Base-by-base conservation (phyloP, 352 stramenopile genomes). In the Phytophthora foliorum region DNA sequence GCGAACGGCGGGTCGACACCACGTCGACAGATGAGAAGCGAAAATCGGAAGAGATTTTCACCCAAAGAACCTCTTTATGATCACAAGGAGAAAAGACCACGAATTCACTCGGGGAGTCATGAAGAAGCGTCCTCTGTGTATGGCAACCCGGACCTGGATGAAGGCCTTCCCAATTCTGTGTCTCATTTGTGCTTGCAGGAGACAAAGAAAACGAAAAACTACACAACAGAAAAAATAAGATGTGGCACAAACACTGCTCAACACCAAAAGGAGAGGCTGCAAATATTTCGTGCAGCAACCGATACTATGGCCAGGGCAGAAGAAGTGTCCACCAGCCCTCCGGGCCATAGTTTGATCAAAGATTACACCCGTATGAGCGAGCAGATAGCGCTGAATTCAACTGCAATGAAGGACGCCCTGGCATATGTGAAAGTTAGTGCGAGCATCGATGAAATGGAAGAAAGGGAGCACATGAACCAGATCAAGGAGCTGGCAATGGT, bases 301-400 rank as follows among this genome's bases (percentile, higher is more conserved):
- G 36, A 39, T 10, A 49, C 25, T 17, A 29, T 59, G 34, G 38
- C 21, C 11, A 19, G 48, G 25, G 41, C 52, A 36, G 38, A 38
- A 27, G 21, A n/a, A 25, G 16, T 27, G 22, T 11, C 6, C 24
- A 17, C 8, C 8, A 44, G 29, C 31, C 19, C 34, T 21, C 5
- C 31, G 24, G 19, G 44, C n/a, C 27, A 48, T 21, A 17, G 22
- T 34, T 36, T 58, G 21, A 41, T 46, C 36, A 16, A 49, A 27
- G 25, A 49, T 6, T 60, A 60, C 2, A 39, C 22, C 5, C 6
- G 36, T 1, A 38, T 60, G 22, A 60, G 24, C 24, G 25, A 61
- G 4, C 39, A 61, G 25, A 52, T 61, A 45, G 25, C 27, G 4
- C 9, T 52, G 7, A 61, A 61, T 27, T 19, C 21, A 42, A 52